Evolutionary conservation across 2,329 filamentous ascomycete species (phyloP).

Genomic region (Penicillium sp.): DNA sequence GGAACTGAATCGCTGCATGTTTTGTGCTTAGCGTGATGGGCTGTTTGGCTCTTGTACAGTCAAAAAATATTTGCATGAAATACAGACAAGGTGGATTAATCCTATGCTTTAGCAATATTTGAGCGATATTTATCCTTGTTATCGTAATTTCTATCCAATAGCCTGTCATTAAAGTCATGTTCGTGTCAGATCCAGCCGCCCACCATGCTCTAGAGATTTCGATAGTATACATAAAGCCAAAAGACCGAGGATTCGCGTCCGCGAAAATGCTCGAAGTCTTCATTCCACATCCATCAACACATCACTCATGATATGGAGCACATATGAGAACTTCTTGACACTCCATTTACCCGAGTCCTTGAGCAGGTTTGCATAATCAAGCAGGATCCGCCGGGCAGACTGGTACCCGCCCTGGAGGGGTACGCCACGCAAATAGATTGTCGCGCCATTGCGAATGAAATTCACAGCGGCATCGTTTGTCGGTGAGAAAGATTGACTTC

Average conservation of each 20-base stretch:
- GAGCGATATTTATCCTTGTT: neutral
- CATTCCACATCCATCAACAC: slow-evolving; percentile 44
- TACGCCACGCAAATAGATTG: slow-evolving; percentile 53
- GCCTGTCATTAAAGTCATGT: neutral
- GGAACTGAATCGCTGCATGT: neutral
- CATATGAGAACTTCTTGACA: slow-evolving; percentile 54
- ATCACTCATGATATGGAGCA: slow-evolving; percentile 61
- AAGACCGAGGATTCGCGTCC: neutral
- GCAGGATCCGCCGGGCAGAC: slow-evolving; percentile 54
- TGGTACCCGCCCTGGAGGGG: slow-evolving; percentile 55
- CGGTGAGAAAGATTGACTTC: slow-evolving; percentile 31
- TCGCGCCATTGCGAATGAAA: slow-evolving; percentile 56
- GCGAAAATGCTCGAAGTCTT: slow-evolving; percentile 4
- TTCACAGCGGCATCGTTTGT: slow-evolving; percentile 40
- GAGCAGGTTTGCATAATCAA: slow-evolving; percentile 57
- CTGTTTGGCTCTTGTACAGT: neutral
- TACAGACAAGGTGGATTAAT: neutral
- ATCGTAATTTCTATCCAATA: neutral
- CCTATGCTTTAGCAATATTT: neutral
- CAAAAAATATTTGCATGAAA: neutral
- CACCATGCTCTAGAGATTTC: neutral
- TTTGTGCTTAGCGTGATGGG: slow-evolving; percentile 7
- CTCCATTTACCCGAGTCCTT: slow-evolving; percentile 59
- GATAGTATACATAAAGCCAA: slow-evolving; percentile 7
- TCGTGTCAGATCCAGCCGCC: neutral